Base-by-base conservation (phyloP, 2,329 filamentous ascomycete genomes). In the Pezicula rhizophila region DNA sequence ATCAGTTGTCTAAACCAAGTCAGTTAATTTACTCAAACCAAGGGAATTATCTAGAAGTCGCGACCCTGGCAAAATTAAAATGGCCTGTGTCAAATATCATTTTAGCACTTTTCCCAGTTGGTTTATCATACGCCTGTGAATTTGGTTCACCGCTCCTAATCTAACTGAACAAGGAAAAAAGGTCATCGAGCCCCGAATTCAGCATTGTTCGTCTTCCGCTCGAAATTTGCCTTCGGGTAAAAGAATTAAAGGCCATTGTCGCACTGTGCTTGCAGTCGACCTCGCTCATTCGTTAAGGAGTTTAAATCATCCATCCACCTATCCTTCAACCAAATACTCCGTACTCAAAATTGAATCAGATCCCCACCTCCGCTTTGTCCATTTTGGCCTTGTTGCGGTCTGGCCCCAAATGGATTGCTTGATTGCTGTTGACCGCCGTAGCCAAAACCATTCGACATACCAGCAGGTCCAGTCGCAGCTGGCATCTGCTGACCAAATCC, bases 381-480 rank as follows among this genome's bases (percentile, higher is more conserved):
- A 46, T 63, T 65, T 50, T 72, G 68, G 59, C 77, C 77, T 52
- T 75, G 73, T 49, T 62, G 61, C 18, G 62, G 71, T 67, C 57
- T 71, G 61, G 59, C 64, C n/a, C 77, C 78, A 60, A 83, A 84
- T 0, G 81, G 80, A 57, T 84, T 85, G 44, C 47, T 58, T 12
- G 53, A 48, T 53, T 62, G 60, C 31, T 59, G 60, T 35, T 59
- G 57, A 35, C 44, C 48, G 33, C 75, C 77, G 48, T 53, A 64
- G 8, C 64, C 68, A 48, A 64, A 67, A 20, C 78, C 75, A 54
- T 77, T 78, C 4, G 63, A 60, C 68, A 78, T 72, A 8, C 75
- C 75, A 2, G 76, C 77, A 12, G 77, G 77, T 0, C 78, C 77
- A 7, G 79, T 80, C 12, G 76, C 75, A 33, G 76, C 75, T 17